Evolutionary conservation across 371 early-diverging fungal species (phyloP), one percentile per base, ranked within the genome.

Genomic region (Syncephalastrum racemosum): DNA sequence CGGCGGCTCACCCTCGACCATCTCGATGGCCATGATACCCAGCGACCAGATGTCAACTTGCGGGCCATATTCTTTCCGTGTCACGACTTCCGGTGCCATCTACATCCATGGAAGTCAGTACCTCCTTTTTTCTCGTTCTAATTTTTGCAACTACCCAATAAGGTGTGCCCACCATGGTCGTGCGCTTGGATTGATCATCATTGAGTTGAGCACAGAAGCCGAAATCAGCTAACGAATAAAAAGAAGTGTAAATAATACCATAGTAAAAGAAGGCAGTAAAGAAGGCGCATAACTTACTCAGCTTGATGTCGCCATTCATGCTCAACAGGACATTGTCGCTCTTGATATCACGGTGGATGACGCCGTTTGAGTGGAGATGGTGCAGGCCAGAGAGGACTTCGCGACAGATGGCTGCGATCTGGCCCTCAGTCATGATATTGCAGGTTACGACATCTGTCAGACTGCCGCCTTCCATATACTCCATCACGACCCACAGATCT

Each of bases 341-440:
- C 73, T 98, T 97, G 73, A 99, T 95, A 70, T 99, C 98, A 65
- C 99, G 81, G 67, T 97, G 98, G 64, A 97, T 96, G 13, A 99
- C 93, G 16, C 94, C 92, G 60, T 92, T 91, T 8, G 90, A 85
- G 61, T 99, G 99, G 56, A 98, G 73, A 71, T 95, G 97, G 48
- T 83, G 83, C 40, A 99, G 70, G 2, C 95, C 99, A 62, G 95
- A 75, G 13, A 97, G 75, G 2, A 93, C 89, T 80, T 97, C 96
- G 47, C 82, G 79, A 53, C 94, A 93, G 16, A 97, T 91, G 12
- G 92, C 88, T 8, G 96, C 96, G 69, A 98, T 96, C 64, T 96
- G 96, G 4, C 92, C 92, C 73, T 98, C 98, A 13, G 89, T 90
- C 92, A 98, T 94, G 79, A 89, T 89, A 64, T 90, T 94, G 53